Evolutionary conservation across 495 filamentous ascomycete genomes (phyloP), one percentile per base, ranked within the genome.

Genomic region (Talaromyces trachyspermus): DNA sequence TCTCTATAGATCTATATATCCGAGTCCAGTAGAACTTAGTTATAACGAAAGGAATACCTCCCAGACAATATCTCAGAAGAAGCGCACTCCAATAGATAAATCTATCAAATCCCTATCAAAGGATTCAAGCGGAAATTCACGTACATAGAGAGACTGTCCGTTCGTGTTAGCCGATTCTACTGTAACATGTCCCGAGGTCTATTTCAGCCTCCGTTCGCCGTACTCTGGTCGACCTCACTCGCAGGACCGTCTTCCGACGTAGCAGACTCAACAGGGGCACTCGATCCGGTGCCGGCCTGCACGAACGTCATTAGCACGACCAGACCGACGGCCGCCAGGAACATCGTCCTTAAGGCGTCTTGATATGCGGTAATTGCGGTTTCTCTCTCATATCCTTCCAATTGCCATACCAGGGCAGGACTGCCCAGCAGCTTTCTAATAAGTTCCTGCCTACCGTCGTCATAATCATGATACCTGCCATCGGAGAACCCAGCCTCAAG

Each of bases 241-340:
- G n/a, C 11, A 10, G 4, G 12, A 17, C 0, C 10, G 12, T 25
- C 39, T 24, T 24, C 20, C 10, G 5, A 7, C 2, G 14, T 23
- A 18, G 23, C 23, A 24, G 4, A 10, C 1, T 35, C 44, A 46
- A 44, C 26, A 12, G 52, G 29, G 5, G 54, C 61, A 9, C 48
- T 72, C 84, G 84, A 86, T 2, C 86, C 85, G 4, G 84, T 83
- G 10, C 75, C 78, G 1, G 83, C 83, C 62, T 88, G 85, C 23
- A 85, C 54, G 4, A 74, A 48, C 19, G 78, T 59, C 25, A 81
- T 74, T 5, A 75, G 26, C 7, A 80, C 46, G 15, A 76, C 74
- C 46, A 88, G 48, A 17, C 60, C 75, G 26, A 73, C 70, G 1
- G 76, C 77, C 11, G 72, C 70, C 38, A 78, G 55, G 49, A 86